Evolutionary conservation across 225 moss, liverwort and hornwort genomes (phyloP), one percentile per base, ranked within the genome.

Genomic region (Pseudisothecium myosuroides): DNA sequence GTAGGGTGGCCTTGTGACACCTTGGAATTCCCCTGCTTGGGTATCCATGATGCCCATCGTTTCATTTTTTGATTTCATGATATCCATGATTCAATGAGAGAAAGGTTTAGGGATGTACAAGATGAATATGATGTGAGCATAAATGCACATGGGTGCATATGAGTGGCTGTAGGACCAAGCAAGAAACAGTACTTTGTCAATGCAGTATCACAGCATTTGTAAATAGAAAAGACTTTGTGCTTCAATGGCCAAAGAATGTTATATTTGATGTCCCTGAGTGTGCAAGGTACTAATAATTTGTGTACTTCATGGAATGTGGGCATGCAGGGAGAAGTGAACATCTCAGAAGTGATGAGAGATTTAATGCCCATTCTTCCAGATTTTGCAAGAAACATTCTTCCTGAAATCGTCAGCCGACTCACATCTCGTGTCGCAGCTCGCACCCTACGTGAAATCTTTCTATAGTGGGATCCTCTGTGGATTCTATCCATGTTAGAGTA

Each of bases 381-480:
- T 19, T 88, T 99, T 54, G 95, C 96, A 52, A 94, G 91, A 77
- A 94, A 96, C 77, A 90, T 99, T 80, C 88, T 99, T 47, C 99
- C 99, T 60, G 95, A 99, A 86, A 86, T 99, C 56, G 66, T 95
- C 39, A 96, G 93, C 75, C 95, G 99, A 37, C 95, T 99, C 41
- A 93, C 95, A 74, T 95, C 97, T 71, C 94, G 97, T 63, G 93
- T 99, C n/a, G 91, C 96, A 78, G 99, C 99, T 55, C 96, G 99
- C 74, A 92, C 94, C 43, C 63, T 99, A 34, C 96, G 99, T 64
- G 99, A 99, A 92, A 89, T 99, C 86, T 93, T 95, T 71, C 72
- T 93, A 11, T 94, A 94, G 90, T 81, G 50, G 28, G 64, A 43
- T 54, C 20, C 52, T 52, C 11, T 50, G 43, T 74, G 47, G 67